phyloP scores from a whole-genome alignment of 176 grass and related monocot species.

The Guadua angustifolia region DNA sequence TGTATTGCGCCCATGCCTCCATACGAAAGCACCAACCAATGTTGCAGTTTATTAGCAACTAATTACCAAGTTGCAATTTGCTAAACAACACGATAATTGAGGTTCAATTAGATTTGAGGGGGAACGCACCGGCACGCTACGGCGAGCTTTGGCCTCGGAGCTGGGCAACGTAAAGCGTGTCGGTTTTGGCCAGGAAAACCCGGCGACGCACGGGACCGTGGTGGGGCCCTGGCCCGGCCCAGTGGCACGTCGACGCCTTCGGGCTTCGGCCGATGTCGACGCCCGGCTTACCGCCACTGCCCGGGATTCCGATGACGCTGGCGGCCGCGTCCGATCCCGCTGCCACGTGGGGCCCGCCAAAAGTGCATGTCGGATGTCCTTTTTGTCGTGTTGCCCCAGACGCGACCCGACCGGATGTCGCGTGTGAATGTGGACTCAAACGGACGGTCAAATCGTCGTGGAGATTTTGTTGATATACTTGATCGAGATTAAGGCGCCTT shows the following conservation, averaged over 20 bases:
- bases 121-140: conserved; percentile 13
- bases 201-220: background rate
- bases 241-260: background rate
- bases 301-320: background rate
- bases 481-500: too few species aligned
- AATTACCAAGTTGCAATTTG: too few species aligned
- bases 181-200: background rate
- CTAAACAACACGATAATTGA: background rate
- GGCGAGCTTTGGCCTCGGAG: background rate
- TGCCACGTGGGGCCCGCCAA: background rate
- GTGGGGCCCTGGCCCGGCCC: background rate
- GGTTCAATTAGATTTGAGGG: background rate
- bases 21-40: too few species aligned
- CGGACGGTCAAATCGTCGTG: too few species aligned
- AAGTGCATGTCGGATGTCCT: background rate
- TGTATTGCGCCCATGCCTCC: too few species aligned
- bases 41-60: too few species aligned
- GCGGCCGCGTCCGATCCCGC: background rate
- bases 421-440: too few species aligned
- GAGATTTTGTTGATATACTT: too few species aligned
- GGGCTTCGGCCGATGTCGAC: background rate
- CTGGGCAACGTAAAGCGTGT: background rate
- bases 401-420: background rate
- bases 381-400: background rate
- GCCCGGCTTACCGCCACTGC: background rate